Conservation (phyloP, 2,329 filamentous ascomycete species). For the Zymoseptoria pseudotritici region DNA sequence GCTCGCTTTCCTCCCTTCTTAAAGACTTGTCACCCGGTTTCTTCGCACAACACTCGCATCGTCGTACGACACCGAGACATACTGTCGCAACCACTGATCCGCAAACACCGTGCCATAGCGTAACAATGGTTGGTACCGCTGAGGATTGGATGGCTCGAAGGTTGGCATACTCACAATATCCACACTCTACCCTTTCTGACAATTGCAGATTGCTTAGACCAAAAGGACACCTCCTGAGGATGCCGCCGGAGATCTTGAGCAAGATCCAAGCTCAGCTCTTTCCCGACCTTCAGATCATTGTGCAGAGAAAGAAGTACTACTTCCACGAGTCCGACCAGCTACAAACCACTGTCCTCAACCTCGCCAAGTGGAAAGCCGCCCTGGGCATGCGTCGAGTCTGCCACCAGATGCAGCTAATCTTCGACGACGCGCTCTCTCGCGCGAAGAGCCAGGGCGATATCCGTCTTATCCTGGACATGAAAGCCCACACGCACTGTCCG, state of each 20-base stretch:
- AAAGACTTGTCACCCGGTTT: too few species aligned
- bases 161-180: background rate
- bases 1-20: too few species aligned
- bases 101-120: too few species aligned
- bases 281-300: background rate
- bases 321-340: background rate
- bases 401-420: background rate
- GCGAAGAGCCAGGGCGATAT: background rate
- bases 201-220: background rate
- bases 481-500: background rate
- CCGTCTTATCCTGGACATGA: background rate
- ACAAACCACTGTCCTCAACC: background rate
- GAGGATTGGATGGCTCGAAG: background rate
- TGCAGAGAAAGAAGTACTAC: background rate
- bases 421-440: background rate
- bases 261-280: background rate
- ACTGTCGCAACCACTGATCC: too few species aligned
- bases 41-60: too few species aligned
- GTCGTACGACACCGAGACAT: too few species aligned
- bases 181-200: background rate
- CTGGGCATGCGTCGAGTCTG: background rate
- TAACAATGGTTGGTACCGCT: background rate
- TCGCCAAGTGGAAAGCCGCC: background rate
- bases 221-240: background rate
- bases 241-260: background rate